A percentile compares a stretch with the other conserved stretches of the same genome.
phyloP scores from a whole-genome alignment of 345 rosid genomes.

The Nephelium lappaceum region DNA sequence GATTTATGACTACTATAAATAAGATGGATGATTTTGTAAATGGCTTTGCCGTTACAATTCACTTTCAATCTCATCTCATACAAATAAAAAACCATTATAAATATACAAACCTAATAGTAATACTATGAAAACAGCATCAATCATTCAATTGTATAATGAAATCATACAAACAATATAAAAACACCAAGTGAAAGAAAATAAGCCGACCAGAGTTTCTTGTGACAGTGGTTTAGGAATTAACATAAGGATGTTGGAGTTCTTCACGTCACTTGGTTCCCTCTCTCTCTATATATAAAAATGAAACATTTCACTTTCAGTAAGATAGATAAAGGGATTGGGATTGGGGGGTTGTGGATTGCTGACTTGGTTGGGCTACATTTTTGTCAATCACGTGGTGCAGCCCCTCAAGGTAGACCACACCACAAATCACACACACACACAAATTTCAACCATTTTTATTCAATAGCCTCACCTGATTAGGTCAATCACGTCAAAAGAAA shows the following conservation, averaged over 20 bases:
- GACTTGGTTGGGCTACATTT: conserved; percentile 29
- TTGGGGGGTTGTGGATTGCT: conserved; percentile 29
- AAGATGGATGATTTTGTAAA: no score
- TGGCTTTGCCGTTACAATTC: no score
- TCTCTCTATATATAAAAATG: background rate
- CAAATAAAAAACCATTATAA: no score
- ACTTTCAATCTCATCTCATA: no score
- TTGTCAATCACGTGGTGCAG: conserved; percentile 44
- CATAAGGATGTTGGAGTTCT: conserved; percentile 40
- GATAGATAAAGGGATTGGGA: conserved; percentile 2
- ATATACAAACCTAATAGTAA: no score
- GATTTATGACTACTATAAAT: no score
- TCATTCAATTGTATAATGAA: no score
- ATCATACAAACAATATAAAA: no score
- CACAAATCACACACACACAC: background rate
- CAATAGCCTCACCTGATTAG: conserved; percentile 41
- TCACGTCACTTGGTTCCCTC: conserved; percentile 39
- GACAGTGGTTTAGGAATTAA: conserved; percentile 31
- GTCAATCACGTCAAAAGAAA: conserved; percentile 35
- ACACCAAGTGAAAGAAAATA: conserved; percentile 1
- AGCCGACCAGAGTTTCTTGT: conserved; percentile 57
- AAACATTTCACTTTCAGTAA: conserved; percentile 25
- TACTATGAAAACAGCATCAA: no score
- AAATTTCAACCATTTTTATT: background rate
- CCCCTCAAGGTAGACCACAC: conserved; percentile 41